Conservation (phyloP, 148 eudicot species). For the Heliosperma pusillum region DNA sequence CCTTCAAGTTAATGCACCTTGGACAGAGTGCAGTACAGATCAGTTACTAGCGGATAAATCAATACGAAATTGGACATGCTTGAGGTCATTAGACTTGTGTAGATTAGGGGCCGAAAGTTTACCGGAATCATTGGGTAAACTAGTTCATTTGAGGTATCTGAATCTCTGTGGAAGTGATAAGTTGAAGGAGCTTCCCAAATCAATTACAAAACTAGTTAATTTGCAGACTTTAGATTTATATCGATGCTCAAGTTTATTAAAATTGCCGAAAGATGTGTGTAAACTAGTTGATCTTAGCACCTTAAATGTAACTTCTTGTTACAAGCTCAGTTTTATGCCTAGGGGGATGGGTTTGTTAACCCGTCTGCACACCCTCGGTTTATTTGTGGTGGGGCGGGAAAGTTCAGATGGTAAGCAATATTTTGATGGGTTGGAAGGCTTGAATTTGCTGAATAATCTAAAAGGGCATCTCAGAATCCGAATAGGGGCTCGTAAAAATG, state of each 20-base stretch:
- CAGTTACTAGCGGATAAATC: not conserved
- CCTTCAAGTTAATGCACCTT: not conserved
- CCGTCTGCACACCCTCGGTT: not conserved
- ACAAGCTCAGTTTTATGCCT: conserved; percentile 10
- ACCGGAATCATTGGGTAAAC: conserved; percentile 18
- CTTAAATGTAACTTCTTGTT: not conserved
- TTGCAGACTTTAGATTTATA: conserved; percentile 18
- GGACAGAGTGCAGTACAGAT: not conserved
- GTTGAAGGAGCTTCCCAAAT: conserved; percentile 15
- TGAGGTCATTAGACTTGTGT: conserved; percentile 14
- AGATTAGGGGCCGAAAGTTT: conserved; percentile 1
- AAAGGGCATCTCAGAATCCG: not conserved
- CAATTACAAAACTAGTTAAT: conserved; percentile 23
- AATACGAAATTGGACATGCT: not conserved
- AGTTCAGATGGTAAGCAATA: not conserved
- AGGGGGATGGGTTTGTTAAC: conserved; percentile 10
- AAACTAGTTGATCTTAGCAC: conserved; percentile 9
- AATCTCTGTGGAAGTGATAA: not conserved
- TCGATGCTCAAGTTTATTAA: conserved; percentile 1
- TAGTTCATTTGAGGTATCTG: conserved; percentile 26
- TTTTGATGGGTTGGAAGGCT: not conserved
- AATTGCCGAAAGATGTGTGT: conserved; percentile 16
- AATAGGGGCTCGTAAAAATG: not conserved
- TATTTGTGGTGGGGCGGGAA: not conserved
- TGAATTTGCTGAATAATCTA: not conserved